phyloP scores from a whole-genome alignment of 163 green algal genomes.

The Chloromonas sp. region DNA sequence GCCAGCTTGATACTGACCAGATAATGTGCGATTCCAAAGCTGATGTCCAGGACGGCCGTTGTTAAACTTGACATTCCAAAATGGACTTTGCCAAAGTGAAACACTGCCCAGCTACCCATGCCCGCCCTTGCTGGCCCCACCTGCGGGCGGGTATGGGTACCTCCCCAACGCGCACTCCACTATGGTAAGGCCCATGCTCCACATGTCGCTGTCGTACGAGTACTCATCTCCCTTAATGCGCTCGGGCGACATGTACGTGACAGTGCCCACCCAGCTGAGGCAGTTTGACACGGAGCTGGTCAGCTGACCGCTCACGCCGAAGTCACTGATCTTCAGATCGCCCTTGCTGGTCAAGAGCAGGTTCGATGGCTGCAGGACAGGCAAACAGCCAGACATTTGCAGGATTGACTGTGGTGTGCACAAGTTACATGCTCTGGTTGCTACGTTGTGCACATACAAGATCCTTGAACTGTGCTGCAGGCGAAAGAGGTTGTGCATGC shows the following conservation, averaged over 20 bases:
- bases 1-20: no score
- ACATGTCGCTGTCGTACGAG: constrained; percentile 64
- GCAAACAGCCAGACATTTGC: no score
- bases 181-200: constrained; percentile 56
- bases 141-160: constrained; percentile 36
- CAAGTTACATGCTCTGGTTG: no score
- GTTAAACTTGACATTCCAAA: no score
- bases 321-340: constrained; percentile 90
- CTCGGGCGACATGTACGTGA: constrained; percentile 96
- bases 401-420: no score
- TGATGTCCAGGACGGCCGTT: no score
- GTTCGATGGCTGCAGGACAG: constrained; percentile 61
- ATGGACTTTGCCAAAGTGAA: no score
- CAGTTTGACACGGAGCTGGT: constrained; percentile 61
- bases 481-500: no score
- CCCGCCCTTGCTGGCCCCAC: not conserved
- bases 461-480: no score
- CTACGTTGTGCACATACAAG: no score
- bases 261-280: constrained; percentile 81
- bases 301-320: constrained; percentile 60
- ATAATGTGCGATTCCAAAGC: no score
- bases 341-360: constrained; percentile 96
- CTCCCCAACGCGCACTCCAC: constrained; percentile 44
- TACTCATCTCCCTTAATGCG: constrained; percentile 74
- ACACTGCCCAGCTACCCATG: no score